A percentile compares a stretch with the other conserved stretches of the same genome.
phyloP scores from a whole-genome alignment of 1,284 basidiomycete genomes.

The Ceratobasidium sp. region DNA sequence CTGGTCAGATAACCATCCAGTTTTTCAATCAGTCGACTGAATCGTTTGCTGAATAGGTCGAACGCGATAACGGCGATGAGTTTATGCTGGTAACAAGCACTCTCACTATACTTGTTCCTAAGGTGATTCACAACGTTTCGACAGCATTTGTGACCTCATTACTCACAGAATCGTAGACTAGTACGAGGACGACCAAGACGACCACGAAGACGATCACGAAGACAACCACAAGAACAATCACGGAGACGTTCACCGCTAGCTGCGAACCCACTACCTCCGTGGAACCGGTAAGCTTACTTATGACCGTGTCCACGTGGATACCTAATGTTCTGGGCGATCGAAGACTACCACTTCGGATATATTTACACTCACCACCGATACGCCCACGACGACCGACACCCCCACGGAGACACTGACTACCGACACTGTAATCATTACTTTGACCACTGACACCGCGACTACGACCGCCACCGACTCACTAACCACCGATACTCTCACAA shows the following conservation, averaged over 20 bases:
- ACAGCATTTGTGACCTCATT: not conserved
- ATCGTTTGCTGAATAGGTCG: constrained; percentile 1
- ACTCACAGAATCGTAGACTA: not conserved
- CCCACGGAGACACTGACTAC: not conserved
- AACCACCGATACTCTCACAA: not conserved
- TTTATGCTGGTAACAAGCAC: constrained; percentile 35
- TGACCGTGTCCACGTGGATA: not conserved
- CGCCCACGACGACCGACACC: not conserved
- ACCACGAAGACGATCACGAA: too few relatives aligned
- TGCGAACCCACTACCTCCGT: constrained; percentile 16
- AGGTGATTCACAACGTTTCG: not conserved
- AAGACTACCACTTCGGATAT: constrained; percentile 20
- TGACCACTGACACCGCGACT: not conserved
- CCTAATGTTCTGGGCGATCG: not conserved
- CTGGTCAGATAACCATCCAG: constrained; percentile 7
- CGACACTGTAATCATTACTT: not conserved
- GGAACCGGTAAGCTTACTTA: constrained; percentile 16
- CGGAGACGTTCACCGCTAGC: constrained; percentile 15
- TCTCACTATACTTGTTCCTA: constrained; percentile 30
- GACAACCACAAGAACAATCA: constrained; percentile 33
- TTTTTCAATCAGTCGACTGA: not conserved
- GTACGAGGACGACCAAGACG: constrained; percentile 9
- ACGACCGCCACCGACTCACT: constrained; percentile 7
- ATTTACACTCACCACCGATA: not conserved
- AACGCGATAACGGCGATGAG: constrained; percentile 21